Conservation (phyloP, 2,329 filamentous ascomycete genomes). For the Plectosphaerella sp. region DNA sequence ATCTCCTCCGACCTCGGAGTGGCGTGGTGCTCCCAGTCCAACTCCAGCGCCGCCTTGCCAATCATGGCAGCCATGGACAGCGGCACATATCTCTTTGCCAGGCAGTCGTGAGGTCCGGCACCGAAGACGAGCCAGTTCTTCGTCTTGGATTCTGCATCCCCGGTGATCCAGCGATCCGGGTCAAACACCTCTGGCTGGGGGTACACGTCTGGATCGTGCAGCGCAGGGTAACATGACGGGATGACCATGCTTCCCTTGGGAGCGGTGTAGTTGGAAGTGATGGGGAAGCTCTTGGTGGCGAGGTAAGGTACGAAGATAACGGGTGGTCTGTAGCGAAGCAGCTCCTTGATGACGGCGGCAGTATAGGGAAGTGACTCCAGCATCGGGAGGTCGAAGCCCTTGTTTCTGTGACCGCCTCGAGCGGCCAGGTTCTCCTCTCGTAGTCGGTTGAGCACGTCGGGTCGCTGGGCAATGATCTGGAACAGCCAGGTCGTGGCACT, state of each 20-base stretch:
- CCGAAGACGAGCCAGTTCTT: slow-evolving; percentile 53
- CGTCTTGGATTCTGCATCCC: slow-evolving; percentile 43
- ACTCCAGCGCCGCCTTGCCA: slow-evolving; percentile 43
- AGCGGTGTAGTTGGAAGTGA: slow-evolving; percentile 42
- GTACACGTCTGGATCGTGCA: slow-evolving; percentile 44
- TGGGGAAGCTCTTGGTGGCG: slow-evolving; percentile 39
- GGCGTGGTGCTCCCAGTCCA: slow-evolving; percentile 46
- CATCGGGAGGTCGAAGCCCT: slow-evolving; percentile 38
- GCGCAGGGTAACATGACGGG: slow-evolving; percentile 45
- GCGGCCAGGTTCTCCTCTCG: slow-evolving; percentile 42
- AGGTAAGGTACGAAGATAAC: slow-evolving; percentile 52
- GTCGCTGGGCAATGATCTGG: slow-evolving; percentile 45
- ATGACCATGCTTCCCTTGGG: slow-evolving; percentile 45
- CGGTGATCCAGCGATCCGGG: slow-evolving; percentile 47
- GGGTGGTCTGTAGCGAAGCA: slow-evolving; percentile 45
- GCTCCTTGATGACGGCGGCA: slow-evolving; percentile 47
- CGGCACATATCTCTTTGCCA: slow-evolving; percentile 44
- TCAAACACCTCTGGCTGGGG: slow-evolving; percentile 41
- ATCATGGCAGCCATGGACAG: slow-evolving; percentile 47
- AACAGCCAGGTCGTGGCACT: slow-evolving; percentile 50
- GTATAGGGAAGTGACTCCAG: slow-evolving; percentile 46
- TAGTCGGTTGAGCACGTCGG: slow-evolving; percentile 40
- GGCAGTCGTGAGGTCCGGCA: slow-evolving; percentile 43
- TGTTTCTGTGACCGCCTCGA: slow-evolving; percentile 33
- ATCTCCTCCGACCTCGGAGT: slow-evolving; percentile 45